Conservation (phyloP, 1,284 basidiomycete species). For the Cryptococcus amylolentus region DNA sequence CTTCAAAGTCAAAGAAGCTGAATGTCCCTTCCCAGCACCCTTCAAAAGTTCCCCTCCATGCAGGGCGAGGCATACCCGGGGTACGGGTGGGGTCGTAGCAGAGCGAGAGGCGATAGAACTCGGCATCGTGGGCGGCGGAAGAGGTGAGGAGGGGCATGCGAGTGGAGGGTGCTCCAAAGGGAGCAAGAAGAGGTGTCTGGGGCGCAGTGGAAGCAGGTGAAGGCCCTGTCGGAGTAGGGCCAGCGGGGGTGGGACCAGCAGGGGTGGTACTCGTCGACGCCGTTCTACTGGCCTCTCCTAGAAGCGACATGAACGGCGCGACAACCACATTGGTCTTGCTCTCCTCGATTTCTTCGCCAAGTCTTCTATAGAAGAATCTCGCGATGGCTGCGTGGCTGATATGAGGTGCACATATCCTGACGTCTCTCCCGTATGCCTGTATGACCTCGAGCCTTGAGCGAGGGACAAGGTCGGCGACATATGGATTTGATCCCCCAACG, state of each 20-base stretch:
- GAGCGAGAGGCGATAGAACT: conserved; percentile 42
- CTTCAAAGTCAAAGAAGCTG: conserved; percentile 55
- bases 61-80: conserved; percentile 47
- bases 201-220: conserved; percentile 3
- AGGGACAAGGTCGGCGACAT: conserved; percentile 51
- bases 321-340: conserved; percentile 2
- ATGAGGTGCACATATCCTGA: conserved; percentile 41
- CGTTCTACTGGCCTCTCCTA: neutral
- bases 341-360: conserved; percentile 11
- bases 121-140: conserved; percentile 24
- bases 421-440: conserved; percentile 43
- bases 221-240: neutral
- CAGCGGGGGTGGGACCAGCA: neutral
- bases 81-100: conserved; percentile 50
- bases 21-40: conserved; percentile 58
- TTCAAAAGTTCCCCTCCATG: conserved; percentile 49
- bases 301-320: conserved; percentile 10
- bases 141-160: conserved; percentile 11
- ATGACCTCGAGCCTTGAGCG: conserved; percentile 43
- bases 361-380: conserved; percentile 38
- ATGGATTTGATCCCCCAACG: conserved; percentile 30
- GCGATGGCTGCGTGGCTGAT: conserved; percentile 49
- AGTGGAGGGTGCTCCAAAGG: conserved; percentile 1
- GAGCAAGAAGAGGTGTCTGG: conserved; percentile 3
- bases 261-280: neutral